Evolutionary conservation across 1,139 yeast species (phyloP), one percentile per base, ranked within the genome.

Genomic region (Citeromyces hawaiiensis): DNA sequence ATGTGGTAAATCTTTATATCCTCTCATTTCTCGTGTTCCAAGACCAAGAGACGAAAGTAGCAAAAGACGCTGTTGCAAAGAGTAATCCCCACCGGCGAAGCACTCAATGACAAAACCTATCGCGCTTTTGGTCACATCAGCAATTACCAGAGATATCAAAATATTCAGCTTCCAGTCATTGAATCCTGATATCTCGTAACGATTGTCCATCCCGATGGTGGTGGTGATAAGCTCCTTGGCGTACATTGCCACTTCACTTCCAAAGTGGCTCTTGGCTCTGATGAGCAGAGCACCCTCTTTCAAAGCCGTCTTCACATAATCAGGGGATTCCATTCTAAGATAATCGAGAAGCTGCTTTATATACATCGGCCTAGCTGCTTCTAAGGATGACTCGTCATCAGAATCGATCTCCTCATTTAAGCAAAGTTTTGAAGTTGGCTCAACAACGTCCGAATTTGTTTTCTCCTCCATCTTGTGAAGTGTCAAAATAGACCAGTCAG

Each of bases 341-440:
- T 78, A 81, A 8, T 59, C 59, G n/a, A 78, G 46, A n/a, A 81
- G 56, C 39, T 77, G 83, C 44, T 73, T 72, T 23, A 82, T 60
- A 48, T 79, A 82, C 2, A 78, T 64, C 0, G 88, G 88, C 4
- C 65, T 58, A 0, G 65, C 50, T 0, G 73, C 58, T n/a, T 52
- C 57, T 7, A 57, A 52, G 15, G 54, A 59, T 35, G 56, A 56
- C 18, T 48, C 56, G 11, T 35, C 37, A n/a, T 35, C 37, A 35
- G 37, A 21, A 16, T 21, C 37, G 11, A 21, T 21, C 7, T 35
- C 16, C 27, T n/a, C 7, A 16, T 21, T 35, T n/a, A 17, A 23
- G 29, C 9, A n/a, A n/a, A 21, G 30, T 2, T 21, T 13, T 13
- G 27, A 10, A 9, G 17, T 6, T 7, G 10, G 9, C 8, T 16